Evolutionary conservation across 805 yeast genomes (phyloP), one percentile per base, ranked within the genome.

Genomic region (Diddensiella santjacobensis): DNA sequence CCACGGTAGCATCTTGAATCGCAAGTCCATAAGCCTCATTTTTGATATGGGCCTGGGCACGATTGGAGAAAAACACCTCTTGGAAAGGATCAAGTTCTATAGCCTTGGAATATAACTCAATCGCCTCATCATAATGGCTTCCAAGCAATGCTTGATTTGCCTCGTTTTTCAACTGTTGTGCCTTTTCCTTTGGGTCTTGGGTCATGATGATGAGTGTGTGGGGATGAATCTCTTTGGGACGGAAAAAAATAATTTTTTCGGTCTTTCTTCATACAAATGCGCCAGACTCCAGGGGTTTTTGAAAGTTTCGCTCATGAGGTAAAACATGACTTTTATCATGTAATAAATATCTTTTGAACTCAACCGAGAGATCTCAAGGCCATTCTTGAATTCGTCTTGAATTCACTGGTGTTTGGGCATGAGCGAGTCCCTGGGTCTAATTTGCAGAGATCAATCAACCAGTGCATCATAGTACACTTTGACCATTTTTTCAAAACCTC

Each of bases 31-130:
- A 90, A 58, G 83, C 83, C 64, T 91, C 99, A 48, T 82, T 65
- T 59, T 88, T 87, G 61, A 91, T 80, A 57, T 89, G 83, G 0
- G 88, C 96, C 63, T 88, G 93, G 0, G 96, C 96, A 55, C 96
- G 72, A 66, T 90, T 90, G 18, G 95, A 81, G 59, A 68, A 84
- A 56, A 78, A 82, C n/a, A 89, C 76, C 0, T 91, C 82, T 33
- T 82, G 79, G 3, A 69, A 56, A 10, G 74, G 65, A 57, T 82
- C 82, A 3, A 81, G 55, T 35, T 74, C 81, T 29, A 87, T 84
- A 8, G 96, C 96, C 53, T 74, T 61, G 1, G 88, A 76, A 64
- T 90, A 90, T 3, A 72, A 63, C 3, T 76, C 81, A 20, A 83
- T 70, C 4, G 96, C 96, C 24, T 75, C 73, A 10, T 73, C 74